Base-by-base conservation (phyloP, 176 grass and related monocot species). In the Elymus sibiricus region DNA sequence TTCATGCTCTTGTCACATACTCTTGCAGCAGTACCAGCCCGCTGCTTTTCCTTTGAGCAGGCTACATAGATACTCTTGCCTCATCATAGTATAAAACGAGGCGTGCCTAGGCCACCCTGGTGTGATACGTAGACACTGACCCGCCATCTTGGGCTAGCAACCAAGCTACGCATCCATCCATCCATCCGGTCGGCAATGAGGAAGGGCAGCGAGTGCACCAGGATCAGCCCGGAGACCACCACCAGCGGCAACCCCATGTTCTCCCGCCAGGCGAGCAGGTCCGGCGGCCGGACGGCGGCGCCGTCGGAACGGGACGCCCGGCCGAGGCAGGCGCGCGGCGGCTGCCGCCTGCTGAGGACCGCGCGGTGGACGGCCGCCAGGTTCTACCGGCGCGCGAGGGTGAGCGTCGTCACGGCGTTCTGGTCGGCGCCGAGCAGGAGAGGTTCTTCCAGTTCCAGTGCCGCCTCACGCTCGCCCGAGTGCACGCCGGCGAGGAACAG, bases 1-100 rank as follows among this genome's bases (percentile, higher is more conserved):
- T 88, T 93, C 81, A 92, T 70, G 86, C 77, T 91, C 85, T 94
- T 94, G 92, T 87, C 88, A 87, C 80, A 70, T 82, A 85, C 70
- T 53, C 16, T 19, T 62, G 24, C 28, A 40, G 80, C 25, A 29
- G 81, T 21, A 51, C 39, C 25, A 24, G 28, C 37, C 76, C 16
- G 70, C 76, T 42, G 63, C 86, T 81, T 77, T 91, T 77, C 77
- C 51, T 88, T 80, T 81, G 51, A 80, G 80, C 81, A 39, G 55
- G 46, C 46, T 49, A 16, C 46, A 49, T 49, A 49, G 46, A 49
- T 49, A 49, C 43, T 46, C 85, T 39, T 44, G 46, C 46, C 14
- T 53, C 49, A 53, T 53, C 15, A 58, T 9, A 22, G 78, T 91
- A 91, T 91, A 91, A 85, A 91, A 91, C 86, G 39, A 72, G 64